A percentile compares a stretch with the other conserved stretches of the same genome.
Conservation (phyloP, 306 rosid genomes). For the Oxytropis ochrocephala region DNA sequence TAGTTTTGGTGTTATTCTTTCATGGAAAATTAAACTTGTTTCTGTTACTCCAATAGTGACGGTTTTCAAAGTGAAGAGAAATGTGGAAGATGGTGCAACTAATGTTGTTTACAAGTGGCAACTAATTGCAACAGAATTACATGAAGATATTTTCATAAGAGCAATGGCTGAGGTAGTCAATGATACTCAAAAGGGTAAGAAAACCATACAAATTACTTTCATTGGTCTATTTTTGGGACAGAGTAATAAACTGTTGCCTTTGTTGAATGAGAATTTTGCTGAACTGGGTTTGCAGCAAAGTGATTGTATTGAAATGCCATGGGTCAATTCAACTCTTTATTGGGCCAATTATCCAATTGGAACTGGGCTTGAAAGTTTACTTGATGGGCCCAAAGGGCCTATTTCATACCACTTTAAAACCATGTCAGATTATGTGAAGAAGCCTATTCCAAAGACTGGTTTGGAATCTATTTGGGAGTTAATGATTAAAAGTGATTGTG, state of each 20-base stretch:
- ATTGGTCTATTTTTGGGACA: conserved; percentile 23
- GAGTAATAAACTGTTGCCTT: not conserved
- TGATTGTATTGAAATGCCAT: conserved; percentile 25
- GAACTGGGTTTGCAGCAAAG: conserved; percentile 17
- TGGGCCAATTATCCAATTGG: conserved; percentile 24
- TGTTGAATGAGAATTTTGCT: conserved; percentile 14
- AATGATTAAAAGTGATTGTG: conserved; percentile 18
- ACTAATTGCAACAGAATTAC: conserved; percentile 1
- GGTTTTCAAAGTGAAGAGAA: conserved; percentile 17
- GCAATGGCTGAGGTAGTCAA: not conserved
- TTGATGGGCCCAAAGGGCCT: conserved; percentile 6
- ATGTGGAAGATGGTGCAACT: conserved; percentile 3
- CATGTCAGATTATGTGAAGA: conserved; percentile 32
- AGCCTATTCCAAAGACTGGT: conserved; percentile 18
- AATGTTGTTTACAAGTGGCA: conserved; percentile 35
- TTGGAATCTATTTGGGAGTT: conserved; percentile 24
- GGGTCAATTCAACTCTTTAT: conserved; percentile 30
- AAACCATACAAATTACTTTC: conserved; percentile 11
- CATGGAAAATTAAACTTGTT: conserved; percentile 35
- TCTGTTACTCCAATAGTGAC: conserved; percentile 21
- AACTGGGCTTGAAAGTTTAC: conserved; percentile 1
- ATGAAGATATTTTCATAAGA: conserved; percentile 29
- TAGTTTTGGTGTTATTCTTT: conserved; percentile 36
- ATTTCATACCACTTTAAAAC: not conserved
- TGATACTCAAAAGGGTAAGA: not conserved